phyloP scores from a whole-genome alignment of 225 moss, liverwort and hornwort genomes.

The Asterella californica region DNA sequence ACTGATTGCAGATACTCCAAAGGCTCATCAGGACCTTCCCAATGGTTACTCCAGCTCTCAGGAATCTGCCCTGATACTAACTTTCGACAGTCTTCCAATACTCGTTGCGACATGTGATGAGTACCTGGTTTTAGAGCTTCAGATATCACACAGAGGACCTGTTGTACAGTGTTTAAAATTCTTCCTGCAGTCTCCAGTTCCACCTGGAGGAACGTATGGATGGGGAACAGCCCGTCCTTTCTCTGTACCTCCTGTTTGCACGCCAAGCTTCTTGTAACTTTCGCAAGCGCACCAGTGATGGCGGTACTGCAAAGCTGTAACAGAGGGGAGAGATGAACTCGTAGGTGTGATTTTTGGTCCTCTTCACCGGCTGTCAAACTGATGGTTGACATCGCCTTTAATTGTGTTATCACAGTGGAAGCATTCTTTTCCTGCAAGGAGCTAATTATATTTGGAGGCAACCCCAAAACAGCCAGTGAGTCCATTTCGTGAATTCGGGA shows the following conservation, averaged over 20 bases:
- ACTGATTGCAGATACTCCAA: slow-evolving; percentile 26
- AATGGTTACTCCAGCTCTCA: slow-evolving; percentile 26
- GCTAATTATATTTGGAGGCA: slow-evolving; percentile 30
- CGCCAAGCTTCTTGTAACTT: slow-evolving; percentile 9
- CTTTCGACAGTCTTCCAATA: slow-evolving; percentile 24
- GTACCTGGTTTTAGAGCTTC: slow-evolving; percentile 1
- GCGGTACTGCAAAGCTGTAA: slow-evolving; percentile 16
- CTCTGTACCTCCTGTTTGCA: background rate
- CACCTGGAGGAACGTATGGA: slow-evolving; percentile 23
- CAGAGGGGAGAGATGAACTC: slow-evolving; percentile 27
- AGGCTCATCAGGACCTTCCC: slow-evolving; percentile 33
- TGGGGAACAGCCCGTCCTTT: slow-evolving; percentile 25
- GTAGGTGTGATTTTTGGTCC: slow-evolving; percentile 24
- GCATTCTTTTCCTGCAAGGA: slow-evolving; percentile 25
- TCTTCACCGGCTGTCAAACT: slow-evolving; percentile 19
- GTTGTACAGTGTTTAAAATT: slow-evolving; percentile 12
- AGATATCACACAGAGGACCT: slow-evolving; percentile 11
- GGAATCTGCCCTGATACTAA: slow-evolving; percentile 30
- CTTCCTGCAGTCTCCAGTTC: slow-evolving; percentile 34
- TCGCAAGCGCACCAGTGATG: slow-evolving; percentile 2
- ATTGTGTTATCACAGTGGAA: slow-evolving; percentile 25
- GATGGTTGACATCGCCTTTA: slow-evolving; percentile 30
- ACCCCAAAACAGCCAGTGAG: slow-evolving; percentile 25
- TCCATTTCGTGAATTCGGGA: slow-evolving; percentile 18
- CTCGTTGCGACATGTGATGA: slow-evolving; percentile 7